These are phyloP conservation scores for Lathyrus aphaca DNA, from an alignment of 306 rosid genomes.

Conservation along the genomic window DNA sequence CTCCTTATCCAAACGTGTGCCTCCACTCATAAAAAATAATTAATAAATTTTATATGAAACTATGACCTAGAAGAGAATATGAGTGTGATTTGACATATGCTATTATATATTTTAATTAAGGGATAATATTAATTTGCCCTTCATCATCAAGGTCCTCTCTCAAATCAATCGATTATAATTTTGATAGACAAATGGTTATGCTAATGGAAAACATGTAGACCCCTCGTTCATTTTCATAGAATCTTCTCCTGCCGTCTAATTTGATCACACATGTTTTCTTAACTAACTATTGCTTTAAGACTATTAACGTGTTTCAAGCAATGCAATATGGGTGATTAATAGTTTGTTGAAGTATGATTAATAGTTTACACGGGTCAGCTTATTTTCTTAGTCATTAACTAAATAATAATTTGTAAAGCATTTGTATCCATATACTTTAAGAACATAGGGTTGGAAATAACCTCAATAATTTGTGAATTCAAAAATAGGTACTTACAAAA, in stretches of 20 bases:
- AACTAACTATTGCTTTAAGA: too few species aligned
- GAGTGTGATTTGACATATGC: not conserved
- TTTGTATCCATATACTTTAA: too few species aligned
- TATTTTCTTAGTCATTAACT: too few species aligned
- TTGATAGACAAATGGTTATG: conserved; percentile 57
- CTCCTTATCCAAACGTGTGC: too few species aligned
- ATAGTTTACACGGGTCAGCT: not conserved
- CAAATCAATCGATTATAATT: conserved; percentile 38
- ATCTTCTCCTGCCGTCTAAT: conserved; percentile 33
- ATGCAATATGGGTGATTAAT: too few species aligned
- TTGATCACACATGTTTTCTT: conserved; percentile 15
- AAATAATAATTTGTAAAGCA: too few species aligned
- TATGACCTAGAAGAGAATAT: not conserved
- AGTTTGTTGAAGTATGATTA: too few species aligned
- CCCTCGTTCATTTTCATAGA: conserved; percentile 39
- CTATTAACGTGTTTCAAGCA: too few species aligned
- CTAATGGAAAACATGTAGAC: conserved; percentile 58
- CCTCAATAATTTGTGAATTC: too few species aligned
- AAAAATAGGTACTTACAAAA: too few species aligned
- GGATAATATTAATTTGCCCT: conserved; percentile 53
- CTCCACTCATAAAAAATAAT: too few species aligned
- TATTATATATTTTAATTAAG: conserved; percentile 33
- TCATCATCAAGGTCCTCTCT: conserved; percentile 39
- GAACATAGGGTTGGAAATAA: too few species aligned
- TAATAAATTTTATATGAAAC: not conserved